Evolutionary conservation across 2,329 filamentous ascomycete species (phyloP).

Genomic region (Colletotrichum theobromicola): DNA sequence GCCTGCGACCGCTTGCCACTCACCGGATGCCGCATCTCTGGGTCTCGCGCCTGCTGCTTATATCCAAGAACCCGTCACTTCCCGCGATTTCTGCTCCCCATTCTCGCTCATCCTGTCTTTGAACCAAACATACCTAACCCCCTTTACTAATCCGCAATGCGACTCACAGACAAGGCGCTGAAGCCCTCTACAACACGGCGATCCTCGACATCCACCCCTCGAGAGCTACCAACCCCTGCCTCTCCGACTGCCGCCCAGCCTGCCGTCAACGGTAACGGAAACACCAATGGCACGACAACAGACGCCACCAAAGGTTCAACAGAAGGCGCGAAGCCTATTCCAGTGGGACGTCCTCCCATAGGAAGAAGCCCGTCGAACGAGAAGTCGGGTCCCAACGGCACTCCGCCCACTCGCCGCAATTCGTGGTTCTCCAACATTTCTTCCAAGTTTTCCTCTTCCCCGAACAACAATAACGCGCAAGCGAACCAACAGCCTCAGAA

Average conservation of each 20-base stretch:
- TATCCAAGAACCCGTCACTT: constrained; percentile 2
- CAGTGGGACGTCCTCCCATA: constrained; percentile 31
- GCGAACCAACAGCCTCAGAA: constrained; percentile 37
- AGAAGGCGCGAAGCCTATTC: constrained; percentile 31
- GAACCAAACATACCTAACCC: neutral
- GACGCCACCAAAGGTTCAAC: neutral
- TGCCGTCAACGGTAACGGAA: constrained; percentile 3
- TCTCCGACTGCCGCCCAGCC: constrained; percentile 7
- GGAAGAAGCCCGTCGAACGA: constrained; percentile 36
- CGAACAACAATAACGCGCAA: constrained; percentile 39
- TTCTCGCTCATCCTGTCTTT: neutral
- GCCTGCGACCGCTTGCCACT: constrained; percentile 7
- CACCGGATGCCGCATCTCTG: neutral
- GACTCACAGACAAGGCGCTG: constrained; percentile 15
- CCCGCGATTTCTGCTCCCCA: neutral
- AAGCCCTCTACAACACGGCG: constrained; percentile 7
- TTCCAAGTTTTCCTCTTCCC: constrained; percentile 81
- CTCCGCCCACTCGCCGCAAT: constrained; percentile 61
- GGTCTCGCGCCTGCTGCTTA: neutral
- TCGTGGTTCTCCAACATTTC: constrained; percentile 96
- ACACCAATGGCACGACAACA: constrained; percentile 2
- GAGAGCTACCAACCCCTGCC: neutral
- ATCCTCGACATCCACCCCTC: constrained; percentile 6
- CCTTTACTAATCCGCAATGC: constrained; percentile 12
- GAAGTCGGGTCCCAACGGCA: constrained; percentile 30